These are phyloP conservation scores for Penicillium paradoxum DNA, from an alignment of 495 filamentous ascomycete genomes.

Conservation along the genomic window DNA sequence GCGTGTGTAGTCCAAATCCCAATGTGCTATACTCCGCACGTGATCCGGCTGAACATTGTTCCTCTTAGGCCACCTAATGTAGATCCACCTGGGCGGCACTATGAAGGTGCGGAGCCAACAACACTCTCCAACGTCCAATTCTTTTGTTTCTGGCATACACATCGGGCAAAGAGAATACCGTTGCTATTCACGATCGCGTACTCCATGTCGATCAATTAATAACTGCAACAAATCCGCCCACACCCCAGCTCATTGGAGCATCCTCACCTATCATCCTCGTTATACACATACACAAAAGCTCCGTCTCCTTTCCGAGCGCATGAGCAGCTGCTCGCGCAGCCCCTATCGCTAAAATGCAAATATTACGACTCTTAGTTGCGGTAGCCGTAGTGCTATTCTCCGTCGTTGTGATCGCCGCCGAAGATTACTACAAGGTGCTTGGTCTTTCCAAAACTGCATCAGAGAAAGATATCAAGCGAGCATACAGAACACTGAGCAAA, in stretches of 20 bases:
- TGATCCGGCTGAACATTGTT: slow-evolving; percentile 22
- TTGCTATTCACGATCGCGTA: neutral
- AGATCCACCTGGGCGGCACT: slow-evolving; percentile 1
- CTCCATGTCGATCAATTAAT: neutral
- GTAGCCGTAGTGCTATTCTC: slow-evolving; percentile 25
- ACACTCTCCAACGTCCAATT: neutral
- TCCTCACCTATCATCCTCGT: neutral
- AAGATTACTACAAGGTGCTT: slow-evolving; percentile 94
- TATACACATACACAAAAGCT: slow-evolving; percentile 1
- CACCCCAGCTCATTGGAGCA: neutral
- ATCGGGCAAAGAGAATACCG: neutral
- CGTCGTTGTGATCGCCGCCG: slow-evolving; percentile 48
- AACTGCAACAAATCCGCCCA: neutral
- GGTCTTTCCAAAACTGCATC: slow-evolving; percentile 75
- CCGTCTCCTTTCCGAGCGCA: neutral
- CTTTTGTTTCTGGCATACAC: neutral
- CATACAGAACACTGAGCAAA: slow-evolving; percentile 88
- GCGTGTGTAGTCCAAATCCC: neutral
- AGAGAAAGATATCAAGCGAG: slow-evolving; percentile 92
- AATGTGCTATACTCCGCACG: slow-evolving; percentile 5
- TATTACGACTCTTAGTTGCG: slow-evolving; percentile 16
- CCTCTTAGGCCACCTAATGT: slow-evolving; percentile 12
- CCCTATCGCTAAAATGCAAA: slow-evolving; percentile 15
- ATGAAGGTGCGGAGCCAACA: slow-evolving; percentile 2
- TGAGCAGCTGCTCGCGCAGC: slow-evolving; percentile 10